phyloP scores from a whole-genome alignment of 2,329 filamentous ascomycete genomes.

The Colletotrichum sp. region DNA sequence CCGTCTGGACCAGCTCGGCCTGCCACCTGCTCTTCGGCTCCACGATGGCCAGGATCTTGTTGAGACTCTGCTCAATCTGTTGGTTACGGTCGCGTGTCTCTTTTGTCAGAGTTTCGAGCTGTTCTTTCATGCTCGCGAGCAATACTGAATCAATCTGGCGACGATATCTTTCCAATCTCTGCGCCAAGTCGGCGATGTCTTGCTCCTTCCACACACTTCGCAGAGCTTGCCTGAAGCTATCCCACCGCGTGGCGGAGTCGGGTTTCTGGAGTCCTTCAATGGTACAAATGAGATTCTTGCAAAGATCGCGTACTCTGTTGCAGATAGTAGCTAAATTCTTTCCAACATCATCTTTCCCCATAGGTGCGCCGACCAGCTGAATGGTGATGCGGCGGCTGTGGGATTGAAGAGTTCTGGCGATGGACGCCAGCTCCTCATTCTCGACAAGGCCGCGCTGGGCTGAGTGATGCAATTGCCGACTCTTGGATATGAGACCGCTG shows the following conservation, averaged over 20 bases:
- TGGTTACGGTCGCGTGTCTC: background rate
- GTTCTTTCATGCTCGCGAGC: background rate
- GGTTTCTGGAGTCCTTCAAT: background rate
- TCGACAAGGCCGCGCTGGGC: background rate
- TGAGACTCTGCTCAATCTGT: background rate
- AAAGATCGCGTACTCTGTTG: background rate
- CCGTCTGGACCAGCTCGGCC: background rate
- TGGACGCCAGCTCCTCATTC: background rate
- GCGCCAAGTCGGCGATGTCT: background rate
- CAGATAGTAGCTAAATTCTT: background rate
- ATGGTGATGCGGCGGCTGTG: background rate
- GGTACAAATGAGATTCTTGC: background rate
- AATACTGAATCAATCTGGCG: background rate
- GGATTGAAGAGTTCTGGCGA: background rate
- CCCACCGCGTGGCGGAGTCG: background rate
- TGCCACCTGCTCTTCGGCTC: background rate
- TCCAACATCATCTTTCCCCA: background rate
- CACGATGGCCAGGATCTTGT: background rate
- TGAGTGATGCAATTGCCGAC: background rate
- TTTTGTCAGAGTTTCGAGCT: background rate
- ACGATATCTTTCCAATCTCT: background rate
- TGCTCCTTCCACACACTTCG: background rate
- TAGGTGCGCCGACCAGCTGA: background rate
- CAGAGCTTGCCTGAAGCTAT: background rate
- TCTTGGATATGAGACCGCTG: background rate